phyloP scores from a whole-genome alignment of 192 early-diverging fungal genomes.

The Backusella sp. region DNA sequence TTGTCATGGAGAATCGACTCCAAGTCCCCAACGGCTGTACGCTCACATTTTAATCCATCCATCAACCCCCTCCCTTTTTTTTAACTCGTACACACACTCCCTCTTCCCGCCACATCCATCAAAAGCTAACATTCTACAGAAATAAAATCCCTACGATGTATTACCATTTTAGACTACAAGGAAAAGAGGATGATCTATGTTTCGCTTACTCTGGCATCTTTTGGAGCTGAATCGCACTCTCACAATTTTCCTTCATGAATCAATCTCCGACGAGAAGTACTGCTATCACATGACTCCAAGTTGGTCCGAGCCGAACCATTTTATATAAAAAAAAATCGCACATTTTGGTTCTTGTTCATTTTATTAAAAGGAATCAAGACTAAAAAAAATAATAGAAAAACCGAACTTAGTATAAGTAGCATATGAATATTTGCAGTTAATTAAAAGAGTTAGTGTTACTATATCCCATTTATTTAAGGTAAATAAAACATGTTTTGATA shows the following conservation, averaged over 20 bases:
- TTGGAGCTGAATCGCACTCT: neutral
- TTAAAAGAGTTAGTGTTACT: no score
- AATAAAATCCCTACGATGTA: neutral
- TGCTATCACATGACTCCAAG: neutral
- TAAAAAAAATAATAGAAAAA: no score
- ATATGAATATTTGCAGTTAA: no score
- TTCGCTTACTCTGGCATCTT: slow-evolving; percentile 1
- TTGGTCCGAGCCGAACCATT: neutral
- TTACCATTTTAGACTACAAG: slow-evolving; percentile 5
- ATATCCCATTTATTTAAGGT: no score
- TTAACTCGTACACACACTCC: neutral
- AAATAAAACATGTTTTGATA: no score
- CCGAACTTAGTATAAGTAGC: no score
- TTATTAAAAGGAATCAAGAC: no score
- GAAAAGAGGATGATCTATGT: slow-evolving; percentile 3
- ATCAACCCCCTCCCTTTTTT: neutral
- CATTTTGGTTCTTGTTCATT: neutral
- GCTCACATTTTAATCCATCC: slow-evolving; percentile 6
- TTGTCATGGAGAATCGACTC: neutral
- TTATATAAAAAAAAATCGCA: neutral
- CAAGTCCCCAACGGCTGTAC: neutral
- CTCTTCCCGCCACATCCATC: neutral
- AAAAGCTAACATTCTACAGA: neutral
- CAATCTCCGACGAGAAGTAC: neutral
- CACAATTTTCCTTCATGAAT: neutral